These are phyloP conservation scores for Aegilops umbellulata DNA, from an alignment of 176 grass and related monocot genomes.

Conservation along the genomic window DNA sequence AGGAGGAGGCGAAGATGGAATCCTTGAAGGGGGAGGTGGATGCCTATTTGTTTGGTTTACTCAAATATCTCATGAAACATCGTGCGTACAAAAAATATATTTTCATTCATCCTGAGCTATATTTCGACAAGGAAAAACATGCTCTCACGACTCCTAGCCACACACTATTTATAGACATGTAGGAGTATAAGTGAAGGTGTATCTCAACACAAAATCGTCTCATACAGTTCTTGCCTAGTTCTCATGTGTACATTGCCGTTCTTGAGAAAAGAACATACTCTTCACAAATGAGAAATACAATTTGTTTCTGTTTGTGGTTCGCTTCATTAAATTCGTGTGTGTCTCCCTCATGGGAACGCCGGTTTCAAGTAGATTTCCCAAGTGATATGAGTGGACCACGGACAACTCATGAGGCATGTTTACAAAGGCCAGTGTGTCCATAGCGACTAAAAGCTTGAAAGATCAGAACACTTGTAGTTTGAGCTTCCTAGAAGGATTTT, in stretches of 20 bases:
- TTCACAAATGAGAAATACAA: not conserved
- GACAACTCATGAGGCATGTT: too few species aligned
- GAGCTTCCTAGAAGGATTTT: too few species aligned
- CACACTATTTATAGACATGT: not conserved
- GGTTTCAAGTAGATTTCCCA: too few species aligned
- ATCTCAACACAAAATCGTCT: not conserved
- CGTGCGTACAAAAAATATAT: not conserved
- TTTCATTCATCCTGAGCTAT: not conserved
- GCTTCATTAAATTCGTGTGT: not conserved
- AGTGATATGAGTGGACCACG: too few species aligned
- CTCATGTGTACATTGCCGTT: not conserved
- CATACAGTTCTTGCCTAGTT: not conserved
- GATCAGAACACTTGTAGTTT: too few species aligned
- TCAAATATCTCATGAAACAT: not conserved
- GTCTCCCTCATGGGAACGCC: too few species aligned
- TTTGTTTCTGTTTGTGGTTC: not conserved
- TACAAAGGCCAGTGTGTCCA: too few species aligned
- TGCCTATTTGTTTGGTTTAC: not conserved
- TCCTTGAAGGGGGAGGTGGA: too few species aligned
- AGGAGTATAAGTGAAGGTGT: not conserved
- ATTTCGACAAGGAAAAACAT: not conserved
- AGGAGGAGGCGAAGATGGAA: too few species aligned
- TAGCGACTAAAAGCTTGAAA: too few species aligned
- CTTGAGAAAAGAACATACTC: not conserved
- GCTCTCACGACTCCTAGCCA: not conserved